Evolutionary conservation across 1,284 basidiomycete species (phyloP).

Genomic region (Pseudozyma thailandica): DNA sequence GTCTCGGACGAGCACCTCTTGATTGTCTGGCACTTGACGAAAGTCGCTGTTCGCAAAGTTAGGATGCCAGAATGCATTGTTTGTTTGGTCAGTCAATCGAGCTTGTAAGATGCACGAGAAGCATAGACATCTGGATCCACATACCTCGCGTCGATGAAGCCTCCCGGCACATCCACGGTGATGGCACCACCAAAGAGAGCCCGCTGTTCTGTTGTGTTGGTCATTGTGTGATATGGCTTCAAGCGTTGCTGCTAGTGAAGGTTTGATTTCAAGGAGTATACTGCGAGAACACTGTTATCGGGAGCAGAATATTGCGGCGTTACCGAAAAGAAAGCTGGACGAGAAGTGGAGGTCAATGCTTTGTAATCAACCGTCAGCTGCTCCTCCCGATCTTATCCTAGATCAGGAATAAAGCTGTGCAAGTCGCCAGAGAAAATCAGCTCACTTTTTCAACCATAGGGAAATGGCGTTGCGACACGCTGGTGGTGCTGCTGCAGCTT

Average conservation of each 20-base stretch:
- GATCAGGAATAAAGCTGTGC: neutral
- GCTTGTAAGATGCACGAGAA: no score
- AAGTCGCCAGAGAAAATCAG: constrained; percentile 1
- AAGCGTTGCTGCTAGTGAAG: no score
- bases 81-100: neutral
- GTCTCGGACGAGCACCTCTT: constrained; percentile 88
- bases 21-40: constrained; percentile 94
- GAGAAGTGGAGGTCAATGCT: constrained; percentile 12
- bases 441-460: constrained; percentile 20
- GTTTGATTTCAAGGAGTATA: no score
- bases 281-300: no score
- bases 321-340: neutral
- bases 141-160: constrained; percentile 86
- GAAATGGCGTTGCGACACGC: no score
- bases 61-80: neutral
- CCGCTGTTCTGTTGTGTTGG: constrained; percentile 9
- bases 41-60: constrained; percentile 74
- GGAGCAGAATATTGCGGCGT: no score
- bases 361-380: constrained; percentile 29
- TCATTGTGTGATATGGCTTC: no score
- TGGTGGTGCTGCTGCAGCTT: no score
- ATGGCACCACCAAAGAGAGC: constrained; percentile 79
- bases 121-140: no score
- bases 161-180: constrained; percentile 73
- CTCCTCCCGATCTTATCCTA: no score